phyloP scores from a whole-genome alignment of 1,284 basidiomycete species.

The Vanrija sp. region DNA sequence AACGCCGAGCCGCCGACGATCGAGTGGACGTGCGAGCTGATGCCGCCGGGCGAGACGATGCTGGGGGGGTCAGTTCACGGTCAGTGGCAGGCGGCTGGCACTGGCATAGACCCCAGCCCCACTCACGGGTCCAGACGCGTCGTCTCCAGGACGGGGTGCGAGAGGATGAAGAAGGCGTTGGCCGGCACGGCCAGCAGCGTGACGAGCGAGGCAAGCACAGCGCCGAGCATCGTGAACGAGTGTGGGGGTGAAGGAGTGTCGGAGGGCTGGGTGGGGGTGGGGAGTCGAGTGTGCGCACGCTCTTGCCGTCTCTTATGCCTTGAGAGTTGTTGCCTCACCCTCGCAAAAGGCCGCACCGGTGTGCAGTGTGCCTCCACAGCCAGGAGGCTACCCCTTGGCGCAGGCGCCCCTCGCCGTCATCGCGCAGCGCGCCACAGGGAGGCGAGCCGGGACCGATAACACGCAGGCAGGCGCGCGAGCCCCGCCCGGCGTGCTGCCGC shows the following conservation, averaged over 20 bases:
- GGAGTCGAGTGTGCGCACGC: background rate
- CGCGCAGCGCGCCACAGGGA: too few relatives aligned
- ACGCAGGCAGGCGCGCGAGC: too few relatives aligned
- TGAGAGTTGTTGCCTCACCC: too few relatives aligned
- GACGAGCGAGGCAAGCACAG: conserved; percentile 12
- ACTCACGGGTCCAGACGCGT: conserved; percentile 45
- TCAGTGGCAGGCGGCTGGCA: background rate
- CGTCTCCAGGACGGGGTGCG: conserved; percentile 34
- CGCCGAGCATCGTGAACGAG: background rate
- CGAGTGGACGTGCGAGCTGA: conserved; percentile 46
- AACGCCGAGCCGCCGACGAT: conserved; percentile 44
- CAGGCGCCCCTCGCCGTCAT: too few relatives aligned
- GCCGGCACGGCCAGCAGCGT: conserved; percentile 16
- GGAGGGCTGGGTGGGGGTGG: background rate
- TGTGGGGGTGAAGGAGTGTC: background rate
- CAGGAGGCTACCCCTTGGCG: too few relatives aligned
- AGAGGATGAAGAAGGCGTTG: conserved; percentile 41
- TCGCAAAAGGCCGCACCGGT: too few relatives aligned
- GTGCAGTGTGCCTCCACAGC: too few relatives aligned
- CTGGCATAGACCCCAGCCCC: background rate
- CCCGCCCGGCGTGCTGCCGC: too few relatives aligned
- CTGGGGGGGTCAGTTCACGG: conserved; percentile 10
- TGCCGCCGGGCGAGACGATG: conserved; percentile 40
- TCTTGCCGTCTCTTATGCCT: too few relatives aligned
- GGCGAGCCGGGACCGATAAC: too few relatives aligned